Evolutionary conservation across 2,329 filamentous ascomycete species (phyloP).

Genomic region (Hypoxylon sp.): DNA sequence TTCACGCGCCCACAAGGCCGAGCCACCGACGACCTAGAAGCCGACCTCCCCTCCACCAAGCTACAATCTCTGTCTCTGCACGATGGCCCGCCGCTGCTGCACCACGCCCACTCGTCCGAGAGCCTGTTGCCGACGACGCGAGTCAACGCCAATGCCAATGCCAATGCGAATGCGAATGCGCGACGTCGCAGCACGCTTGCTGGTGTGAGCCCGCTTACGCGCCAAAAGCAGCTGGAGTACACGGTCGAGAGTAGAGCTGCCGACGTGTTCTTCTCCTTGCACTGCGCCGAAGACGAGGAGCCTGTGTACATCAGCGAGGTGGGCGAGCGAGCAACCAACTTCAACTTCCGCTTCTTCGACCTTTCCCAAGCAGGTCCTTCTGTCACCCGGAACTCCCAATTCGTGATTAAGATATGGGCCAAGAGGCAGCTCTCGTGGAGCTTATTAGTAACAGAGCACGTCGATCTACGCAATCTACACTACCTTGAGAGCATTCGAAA

Average conservation of each 20-base stretch:
- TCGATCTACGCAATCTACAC: constrained; percentile 79
- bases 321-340: constrained; percentile 84
- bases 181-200: constrained; percentile 63
- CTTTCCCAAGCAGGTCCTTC: constrained; percentile 71
- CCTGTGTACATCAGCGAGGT: constrained; percentile 93
- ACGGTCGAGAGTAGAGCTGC: constrained; percentile 78
- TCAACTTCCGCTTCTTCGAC: constrained; percentile 88
- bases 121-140: constrained; percentile 55
- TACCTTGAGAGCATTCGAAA: constrained; percentile 80
- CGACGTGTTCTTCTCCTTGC: constrained; percentile 90
- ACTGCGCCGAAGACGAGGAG: constrained; percentile 72
- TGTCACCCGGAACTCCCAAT: constrained; percentile 72
- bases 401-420: constrained; percentile 82
- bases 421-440: constrained; percentile 65
- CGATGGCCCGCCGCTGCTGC: constrained; percentile 59
- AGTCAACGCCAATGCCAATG: constrained; percentile 49
- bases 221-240: constrained; percentile 82
- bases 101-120: constrained; percentile 68
- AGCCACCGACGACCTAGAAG: constrained; percentile 84
- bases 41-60: constrained; percentile 77
- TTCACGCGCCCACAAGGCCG: constrained; percentile 68
- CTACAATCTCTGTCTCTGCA: constrained; percentile 64
- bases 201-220: constrained; percentile 58
- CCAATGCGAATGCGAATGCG: constrained; percentile 51
- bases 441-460: constrained; percentile 76